These are phyloP conservation scores for Bretschneidera sinensis DNA, from an alignment of 345 rosid species.

Conservation along the genomic window DNA sequence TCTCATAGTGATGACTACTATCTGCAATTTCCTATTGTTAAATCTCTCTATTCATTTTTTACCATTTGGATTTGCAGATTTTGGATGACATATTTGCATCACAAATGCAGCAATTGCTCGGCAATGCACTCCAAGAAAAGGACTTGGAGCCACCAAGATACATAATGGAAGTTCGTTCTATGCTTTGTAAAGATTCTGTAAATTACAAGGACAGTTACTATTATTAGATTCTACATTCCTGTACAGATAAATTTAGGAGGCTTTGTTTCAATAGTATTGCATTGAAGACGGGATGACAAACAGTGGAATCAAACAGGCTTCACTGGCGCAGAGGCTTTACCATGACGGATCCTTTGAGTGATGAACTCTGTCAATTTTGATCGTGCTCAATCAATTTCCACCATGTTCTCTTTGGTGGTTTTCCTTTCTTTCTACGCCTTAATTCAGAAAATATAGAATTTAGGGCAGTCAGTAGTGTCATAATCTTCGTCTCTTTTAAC, in stretches of 20 bases:
- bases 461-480: neutral
- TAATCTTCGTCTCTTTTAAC: neutral
- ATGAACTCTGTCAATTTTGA: slow-evolving; percentile 1
- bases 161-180: slow-evolving; percentile 77
- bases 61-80: slow-evolving; percentile 40
- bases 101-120: slow-evolving; percentile 86
- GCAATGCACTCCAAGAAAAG: slow-evolving; percentile 61
- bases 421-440: neutral
- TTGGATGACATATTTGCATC: slow-evolving; percentile 80
- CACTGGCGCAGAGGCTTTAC: too few species aligned
- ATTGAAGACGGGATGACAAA: slow-evolving; percentile 1
- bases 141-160: slow-evolving; percentile 87
- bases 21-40: too few species aligned
- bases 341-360: neutral
- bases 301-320: neutral
- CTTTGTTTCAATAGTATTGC: neutral
- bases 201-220: slow-evolving; percentile 42
- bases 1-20: too few species aligned
- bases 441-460: neutral
- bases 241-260: neutral
- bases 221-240: slow-evolving; percentile 17
- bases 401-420: slow-evolving; percentile 14
- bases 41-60: neutral
- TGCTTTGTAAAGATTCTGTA: slow-evolving; percentile 74
- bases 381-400: slow-evolving; percentile 5